Base-by-base conservation (phyloP, 169 alveolate genomes). In the Fabrea salina region DNA sequence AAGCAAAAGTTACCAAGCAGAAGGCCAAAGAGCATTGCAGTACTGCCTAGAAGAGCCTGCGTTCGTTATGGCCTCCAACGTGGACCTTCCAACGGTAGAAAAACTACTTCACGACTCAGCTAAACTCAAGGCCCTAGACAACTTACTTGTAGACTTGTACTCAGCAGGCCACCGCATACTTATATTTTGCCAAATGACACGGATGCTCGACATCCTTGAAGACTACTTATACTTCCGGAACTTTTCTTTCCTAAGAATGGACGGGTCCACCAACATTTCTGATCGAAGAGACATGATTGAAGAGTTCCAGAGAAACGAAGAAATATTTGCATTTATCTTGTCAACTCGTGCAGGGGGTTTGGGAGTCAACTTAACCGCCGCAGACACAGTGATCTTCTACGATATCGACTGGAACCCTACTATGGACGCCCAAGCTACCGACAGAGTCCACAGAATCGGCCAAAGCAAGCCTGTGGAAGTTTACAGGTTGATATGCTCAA, bases 371-470 rank as follows among this genome's bases (percentile, higher is more conserved):
- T 86, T 97, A 44, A 96, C 97, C 22, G 98, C 99, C 33, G 99
- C 99, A 11, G 99, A 99, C 91, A 98, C 98, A 57, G 99, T 99
- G 51, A 98, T 98, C 32, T 93, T 99, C 93, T 98, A 96, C 82
- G 99, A 98, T 89, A 98, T 97, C 85, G 99, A 98, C 87, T 98
- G 99, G 99, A 98, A 98, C 84, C 99, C 99, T 0, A 92, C 98
- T 75, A 97, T 97, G 90, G 99, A 99, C 89, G 95, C 98, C 11
- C 99, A 99, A 80, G 99, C 99, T 7, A 96, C 98, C 3, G 99
- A 98, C 85, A 89, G 99, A 72, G 99, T 99, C 8, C 99, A 98
- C 85, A 90, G 99, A 68, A 98, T 98, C 37, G 99, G 99, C 8
- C 99, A 98, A 92, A 96, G 97, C 50, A 96, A 99, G 75, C 96